Base-by-base conservation (phyloP, 768 basidiomycete species). In the Lyophyllum decastes region DNA sequence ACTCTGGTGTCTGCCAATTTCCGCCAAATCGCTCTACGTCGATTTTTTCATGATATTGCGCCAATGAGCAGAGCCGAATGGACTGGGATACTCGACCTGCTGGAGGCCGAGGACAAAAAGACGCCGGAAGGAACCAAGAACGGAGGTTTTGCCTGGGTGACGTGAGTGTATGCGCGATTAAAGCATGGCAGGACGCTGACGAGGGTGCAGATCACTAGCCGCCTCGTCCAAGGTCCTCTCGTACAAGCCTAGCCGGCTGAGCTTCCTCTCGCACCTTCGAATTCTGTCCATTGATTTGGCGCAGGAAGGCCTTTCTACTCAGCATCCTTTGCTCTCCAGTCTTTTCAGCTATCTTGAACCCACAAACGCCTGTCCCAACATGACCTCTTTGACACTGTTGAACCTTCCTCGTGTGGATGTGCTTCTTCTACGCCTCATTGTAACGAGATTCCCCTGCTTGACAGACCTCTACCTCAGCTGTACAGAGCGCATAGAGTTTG, bases 381-480 rank as follows among this genome's bases (percentile, higher is more conserved):
- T 90, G 45, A 79, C 75, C 17, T 74, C 73, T 5, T 71, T 91
- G 9, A 77, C 71, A 8, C 71, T 90, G 34, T 80, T 78, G 1
- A 73, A 70, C 22, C 68, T 91, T n/a, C 83, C 87, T 59, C 78
- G 78, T 25, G 81, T 90, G 38, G 85, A 86, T 60, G 57, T 69
- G 19, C 62, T 70, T 12, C 65, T 89, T 44, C 74, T 91, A 25
- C 59, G 62, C 6, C 58, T 74, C n/a, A 72, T 90, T 34, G 76
- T 83, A 1, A 62, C 60, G 16, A 68, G 68, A 1, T 83, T 88
- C 51, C 79, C 81, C 34, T 65, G 60, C 25, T 70, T 90, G 44
- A 54, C 58, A 2, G 70, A 75, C 49, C 78, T 90, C 12, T 75
- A 82, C 59, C 72, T 90, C 48, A 84, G 82, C 63, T 84, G 82